Conservation (phyloP, 305 asterid species). For the Ruellia speciosa region DNA sequence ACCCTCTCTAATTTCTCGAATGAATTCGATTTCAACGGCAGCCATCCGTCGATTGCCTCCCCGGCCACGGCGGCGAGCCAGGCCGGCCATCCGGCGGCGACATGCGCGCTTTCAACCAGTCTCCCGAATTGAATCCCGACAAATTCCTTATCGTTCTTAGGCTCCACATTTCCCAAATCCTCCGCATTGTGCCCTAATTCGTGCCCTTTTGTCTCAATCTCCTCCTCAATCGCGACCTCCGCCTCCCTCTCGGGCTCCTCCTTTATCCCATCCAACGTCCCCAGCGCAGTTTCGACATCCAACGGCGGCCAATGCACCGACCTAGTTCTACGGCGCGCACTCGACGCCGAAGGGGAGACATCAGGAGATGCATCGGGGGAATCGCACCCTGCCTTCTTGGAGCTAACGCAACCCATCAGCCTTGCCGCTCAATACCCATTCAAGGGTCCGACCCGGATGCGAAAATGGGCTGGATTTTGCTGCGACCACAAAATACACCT, state of each 20-base stretch:
- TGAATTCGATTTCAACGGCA: conserved; percentile 47
- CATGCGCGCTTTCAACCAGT: conserved; percentile 43
- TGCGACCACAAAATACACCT: too few relatives aligned
- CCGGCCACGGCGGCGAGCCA: conserved; percentile 53
- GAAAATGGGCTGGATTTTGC: too few relatives aligned
- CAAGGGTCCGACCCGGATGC: too few relatives aligned
- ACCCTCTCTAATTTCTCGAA: conserved; percentile 59
- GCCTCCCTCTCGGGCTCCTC: conserved; percentile 44
- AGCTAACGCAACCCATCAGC: conserved; percentile 86
- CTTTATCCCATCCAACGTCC: conserved; percentile 38
- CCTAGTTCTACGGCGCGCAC: conserved; percentile 20
- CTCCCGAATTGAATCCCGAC: conserved; percentile 30
- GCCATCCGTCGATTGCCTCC: conserved; percentile 58
- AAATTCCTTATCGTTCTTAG: conserved; percentile 24
- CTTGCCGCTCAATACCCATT: neutral
- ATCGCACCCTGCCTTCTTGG: conserved; percentile 49
- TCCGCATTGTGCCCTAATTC: conserved; percentile 19
- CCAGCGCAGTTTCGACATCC: conserved; percentile 24
- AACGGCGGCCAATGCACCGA: conserved; percentile 20
- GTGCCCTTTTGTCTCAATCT: neutral
- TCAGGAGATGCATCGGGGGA: conserved; percentile 26
- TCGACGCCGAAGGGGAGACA: conserved; percentile 21
- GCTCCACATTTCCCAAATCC: neutral
- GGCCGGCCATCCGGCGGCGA: conserved; percentile 51
- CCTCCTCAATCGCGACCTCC: conserved; percentile 11